Conservation (phyloP, 768 basidiomycete genomes). For the Lentinula lateritia region DNA sequence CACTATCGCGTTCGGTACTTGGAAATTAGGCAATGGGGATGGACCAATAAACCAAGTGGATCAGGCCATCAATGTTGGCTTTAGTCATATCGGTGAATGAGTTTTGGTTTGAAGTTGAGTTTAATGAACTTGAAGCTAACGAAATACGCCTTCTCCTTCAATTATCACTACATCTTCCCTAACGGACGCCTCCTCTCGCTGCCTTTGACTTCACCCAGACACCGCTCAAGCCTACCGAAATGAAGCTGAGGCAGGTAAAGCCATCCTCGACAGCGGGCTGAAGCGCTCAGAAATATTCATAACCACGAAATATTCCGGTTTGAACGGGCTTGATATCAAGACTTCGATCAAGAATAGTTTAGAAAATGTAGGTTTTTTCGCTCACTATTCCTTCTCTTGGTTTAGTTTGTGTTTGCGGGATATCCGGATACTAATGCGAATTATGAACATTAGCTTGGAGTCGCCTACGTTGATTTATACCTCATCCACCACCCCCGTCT, state of each 20-base stretch:
- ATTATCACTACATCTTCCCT: no score
- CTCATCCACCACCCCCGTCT: conserved; percentile 57
- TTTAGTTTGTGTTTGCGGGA: not conserved
- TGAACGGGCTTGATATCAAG: conserved; percentile 43
- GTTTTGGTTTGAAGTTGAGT: not conserved
- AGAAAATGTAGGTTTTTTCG: conserved; percentile 40
- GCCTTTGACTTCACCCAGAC: conserved; percentile 26
- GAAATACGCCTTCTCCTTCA: no score
- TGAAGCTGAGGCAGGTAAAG: conserved; percentile 46
- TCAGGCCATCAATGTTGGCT: conserved; percentile 57
- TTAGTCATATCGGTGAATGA: conserved; percentile 53
- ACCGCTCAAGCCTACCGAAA: conserved; percentile 61
- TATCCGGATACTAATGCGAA: no score
- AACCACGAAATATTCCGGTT: conserved; percentile 61
- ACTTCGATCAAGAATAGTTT: conserved; percentile 54
- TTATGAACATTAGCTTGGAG: conserved; percentile 42
- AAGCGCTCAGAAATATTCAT: conserved; percentile 53
- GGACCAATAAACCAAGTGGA: conserved; percentile 48
- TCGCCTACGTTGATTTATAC: conserved; percentile 66
- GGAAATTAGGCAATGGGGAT: conserved; percentile 57
- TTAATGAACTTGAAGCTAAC: no score
- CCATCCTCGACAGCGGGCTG: conserved; percentile 51
- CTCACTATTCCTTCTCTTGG: not conserved
- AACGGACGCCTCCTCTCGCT: not conserved
- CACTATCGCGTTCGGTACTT: conserved; percentile 59